phyloP scores from a whole-genome alignment of 169 alveolate genomes.

The Pseudocohnilembus persalinus region DNA sequence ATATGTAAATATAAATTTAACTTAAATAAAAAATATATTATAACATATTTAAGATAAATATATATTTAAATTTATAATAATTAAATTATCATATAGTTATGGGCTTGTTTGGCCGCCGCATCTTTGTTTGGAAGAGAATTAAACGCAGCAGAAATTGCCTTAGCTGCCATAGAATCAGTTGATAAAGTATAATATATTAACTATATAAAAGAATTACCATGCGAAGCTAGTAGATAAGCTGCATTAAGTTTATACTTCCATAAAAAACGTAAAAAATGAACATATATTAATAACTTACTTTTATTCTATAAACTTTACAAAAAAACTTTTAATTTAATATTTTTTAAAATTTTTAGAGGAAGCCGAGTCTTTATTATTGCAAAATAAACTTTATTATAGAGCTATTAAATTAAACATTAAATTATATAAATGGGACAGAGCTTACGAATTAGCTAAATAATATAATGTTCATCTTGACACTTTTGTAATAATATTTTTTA shows the following conservation, averaged over 20 bases:
- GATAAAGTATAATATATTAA: slow-evolving; percentile 83
- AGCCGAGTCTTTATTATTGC: slow-evolving; percentile 75
- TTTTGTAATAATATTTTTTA: slow-evolving; percentile 39
- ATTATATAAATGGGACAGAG: slow-evolving; percentile 83
- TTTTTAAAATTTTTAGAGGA: slow-evolving; percentile 42
- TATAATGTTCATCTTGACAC: slow-evolving; percentile 85
- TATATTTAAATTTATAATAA: too few relatives aligned
- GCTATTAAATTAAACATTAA: slow-evolving; percentile 84
- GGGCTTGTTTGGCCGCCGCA: slow-evolving; percentile 88
- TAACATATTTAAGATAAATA: too few relatives aligned
- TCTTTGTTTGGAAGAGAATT: slow-evolving; percentile 80
- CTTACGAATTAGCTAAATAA: slow-evolving; percentile 80
- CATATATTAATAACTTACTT: too few relatives aligned
- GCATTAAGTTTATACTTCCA: slow-evolving; percentile 70
- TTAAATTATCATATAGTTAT: slow-evolving; percentile 17
- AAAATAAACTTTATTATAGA: slow-evolving; percentile 76
- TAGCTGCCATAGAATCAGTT: slow-evolving; percentile 88
- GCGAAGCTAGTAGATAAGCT: slow-evolving; percentile 72
- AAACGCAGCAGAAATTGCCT: slow-evolving; percentile 87
- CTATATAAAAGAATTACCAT: slow-evolving; percentile 67
- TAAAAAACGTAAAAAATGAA: background rate
- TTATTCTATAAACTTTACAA: background rate
- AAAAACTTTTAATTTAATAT: slow-evolving; percentile 21
- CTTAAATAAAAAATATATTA: background rate
- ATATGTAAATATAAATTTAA: slow-evolving; percentile 28